Evolutionary conservation across 805 yeast species (phyloP), one percentile per base, ranked within the genome.

Genomic region (Yamadazyma laniorum): DNA sequence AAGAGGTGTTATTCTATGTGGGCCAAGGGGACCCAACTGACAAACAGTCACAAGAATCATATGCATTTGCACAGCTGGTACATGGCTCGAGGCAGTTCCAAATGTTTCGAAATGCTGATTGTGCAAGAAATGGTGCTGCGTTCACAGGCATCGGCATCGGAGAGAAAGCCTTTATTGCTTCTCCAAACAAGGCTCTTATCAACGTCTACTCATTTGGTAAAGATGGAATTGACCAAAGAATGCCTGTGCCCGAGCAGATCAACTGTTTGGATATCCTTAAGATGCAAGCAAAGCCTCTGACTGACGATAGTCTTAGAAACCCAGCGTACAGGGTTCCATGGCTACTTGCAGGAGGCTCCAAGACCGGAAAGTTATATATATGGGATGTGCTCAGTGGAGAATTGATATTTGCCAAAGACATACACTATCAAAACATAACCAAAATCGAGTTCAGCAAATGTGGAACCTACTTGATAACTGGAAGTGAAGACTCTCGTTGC

Each of bases 331-430:
- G 76, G 44, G 53, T 73, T 26, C 83, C 84, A 15, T 82, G 84
- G 73, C 55, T 85, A 27, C 59, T 93, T 18, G 82, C 79, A 5
- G 95, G 83, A 30, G 89, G 91, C 43, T 72, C 93, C 37, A 55
- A 67, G 42, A 53, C 82, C n/a, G 98, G 98, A 9, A 76, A 80
- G 47, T 45, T 93, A 12, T 85, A 85, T 53, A 59, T 90, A 1
- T 91, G 98, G 98, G 95, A 88, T 50, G 55, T 90, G 35, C 59
- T 72, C 7, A 82, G 93, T 2, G 98, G 98, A 0, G 61, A 77
- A 17, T 67, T 93, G 32, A 53, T 90, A 17, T 68, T 76, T 32
- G 95, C 79, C 3, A 79, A 78, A 52, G 90, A 85, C 35, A 82
- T 87, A 1, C 98, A 91, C 63, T 91, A 87, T 58, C 97, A 91